phyloP scores from a whole-genome alignment of 768 basidiomycete species.

The Podaxis mareebaensis region DNA sequence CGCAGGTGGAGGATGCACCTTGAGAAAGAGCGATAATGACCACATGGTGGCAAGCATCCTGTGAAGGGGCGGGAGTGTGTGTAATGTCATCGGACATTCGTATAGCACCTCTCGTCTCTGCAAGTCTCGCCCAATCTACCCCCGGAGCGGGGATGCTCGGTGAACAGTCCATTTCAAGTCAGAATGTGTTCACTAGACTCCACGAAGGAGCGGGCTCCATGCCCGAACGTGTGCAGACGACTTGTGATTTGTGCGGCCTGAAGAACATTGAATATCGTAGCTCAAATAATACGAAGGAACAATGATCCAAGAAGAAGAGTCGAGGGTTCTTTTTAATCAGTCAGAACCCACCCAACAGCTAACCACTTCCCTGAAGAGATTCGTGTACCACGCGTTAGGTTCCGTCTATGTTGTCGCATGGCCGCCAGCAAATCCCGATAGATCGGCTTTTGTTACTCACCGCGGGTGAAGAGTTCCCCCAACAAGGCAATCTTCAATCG shows the following conservation, averaged over 20 bases:
- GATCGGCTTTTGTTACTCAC: background rate
- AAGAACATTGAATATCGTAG: background rate
- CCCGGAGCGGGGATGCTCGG: too few species aligned
- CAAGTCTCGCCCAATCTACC: too few species aligned
- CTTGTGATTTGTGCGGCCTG: background rate
- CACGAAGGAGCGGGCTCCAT: background rate
- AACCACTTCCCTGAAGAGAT: background rate
- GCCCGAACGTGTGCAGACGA: background rate
- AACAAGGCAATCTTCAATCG: background rate
- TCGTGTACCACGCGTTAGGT: background rate
- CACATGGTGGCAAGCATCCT: background rate
- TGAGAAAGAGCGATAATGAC: background rate
- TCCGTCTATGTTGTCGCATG: background rate
- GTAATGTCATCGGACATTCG: too few species aligned
- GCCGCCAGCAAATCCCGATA: background rate
- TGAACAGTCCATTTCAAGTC: background rate
- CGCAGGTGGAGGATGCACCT: background rate
- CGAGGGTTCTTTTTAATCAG: background rate
- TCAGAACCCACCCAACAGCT: background rate
- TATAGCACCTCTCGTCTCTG: too few species aligned
- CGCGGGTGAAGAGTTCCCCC: background rate
- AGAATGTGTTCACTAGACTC: background rate
- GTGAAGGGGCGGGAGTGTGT: too few species aligned
- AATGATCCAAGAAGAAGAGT: too few species aligned
- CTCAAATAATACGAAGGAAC: background rate